Conservation (phyloP, 2,329 filamentous ascomycete species). For the Sporothrix brunneoviolacea region DNA sequence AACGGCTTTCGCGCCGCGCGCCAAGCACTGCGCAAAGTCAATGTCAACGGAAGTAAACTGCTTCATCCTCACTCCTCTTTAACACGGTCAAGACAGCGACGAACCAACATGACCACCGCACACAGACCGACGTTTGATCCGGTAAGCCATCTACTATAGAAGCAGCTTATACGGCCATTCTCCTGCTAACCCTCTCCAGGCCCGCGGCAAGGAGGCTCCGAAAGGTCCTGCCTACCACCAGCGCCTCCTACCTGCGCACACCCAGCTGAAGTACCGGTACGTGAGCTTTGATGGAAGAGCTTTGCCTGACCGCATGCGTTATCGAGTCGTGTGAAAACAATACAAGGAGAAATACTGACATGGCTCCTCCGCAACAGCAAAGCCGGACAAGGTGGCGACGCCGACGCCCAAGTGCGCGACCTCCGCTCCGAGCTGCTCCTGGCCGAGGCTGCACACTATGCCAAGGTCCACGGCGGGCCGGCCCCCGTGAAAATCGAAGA, state of each 20-base stretch:
- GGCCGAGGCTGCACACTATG: constrained; percentile 80
- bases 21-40: too few relatives aligned
- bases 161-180: neutral
- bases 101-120: constrained; percentile 58
- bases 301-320: too few relatives aligned
- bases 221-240: constrained; percentile 94
- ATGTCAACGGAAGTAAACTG: too few relatives aligned
- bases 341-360: too few relatives aligned
- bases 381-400: constrained; percentile 81
- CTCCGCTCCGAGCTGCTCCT: constrained; percentile 83
- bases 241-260: constrained; percentile 88
- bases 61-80: neutral
- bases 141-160: constrained; percentile 39
- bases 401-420: constrained; percentile 58
- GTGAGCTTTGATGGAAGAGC: too few relatives aligned
- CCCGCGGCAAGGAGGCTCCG: constrained; percentile 88
- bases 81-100: neutral
- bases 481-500: constrained; percentile 27
- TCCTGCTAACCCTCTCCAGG: constrained; percentile 40
- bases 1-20: too few relatives aligned
- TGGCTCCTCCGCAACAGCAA: constrained; percentile 40
- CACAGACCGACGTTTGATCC: constrained; percentile 94
- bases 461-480: constrained; percentile 68
- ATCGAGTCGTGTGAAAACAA: too few relatives aligned
- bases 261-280: constrained; percentile 79